Evolutionary conservation across 805 yeast species (phyloP), one percentile per base, ranked within the genome.

Genomic region (Myxozyma nipponensis): DNA sequence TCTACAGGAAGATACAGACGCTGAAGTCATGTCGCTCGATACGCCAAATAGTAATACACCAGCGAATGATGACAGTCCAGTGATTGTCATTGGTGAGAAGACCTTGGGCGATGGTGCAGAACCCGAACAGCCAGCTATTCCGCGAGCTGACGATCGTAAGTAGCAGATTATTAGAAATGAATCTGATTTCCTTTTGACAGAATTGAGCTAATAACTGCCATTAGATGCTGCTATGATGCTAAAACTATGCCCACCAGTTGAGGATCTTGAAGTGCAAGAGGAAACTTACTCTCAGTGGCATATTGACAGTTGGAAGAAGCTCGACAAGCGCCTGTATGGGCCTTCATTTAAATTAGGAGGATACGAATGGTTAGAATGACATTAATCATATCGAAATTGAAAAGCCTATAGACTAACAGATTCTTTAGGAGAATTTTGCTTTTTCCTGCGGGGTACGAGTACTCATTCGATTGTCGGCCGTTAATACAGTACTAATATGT

Each of bases 381-480:
- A 7, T 42, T 9, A 28, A 36, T 6, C 21, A 47, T 15, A 7
- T 10, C 28, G 42, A n/a, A n/a, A n/a, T n/a, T n/a, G n/a, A n/a
- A n/a, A n/a, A n/a, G n/a, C n/a, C n/a, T n/a, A n/a, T n/a, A n/a
- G n/a, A n/a, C n/a, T n/a, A n/a, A n/a, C n/a, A n/a, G n/a, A 30
- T 30, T 13, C 9, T 23, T 24, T 19, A 47, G 49, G 48, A 80
- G 81, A 58, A 64, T 89, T 2, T 70, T 91, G 37, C 65, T 91
- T 32, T 86, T 89, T 64, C 95, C 96, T 0, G 77, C 76, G 43
- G 93, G 95, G 21, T 34, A 41, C 17, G 38, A 30, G n/a, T 26
- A 43, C 21, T 44, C 26, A 23, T 34, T 55, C 1, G 46, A 32
- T 17, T 43, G 30, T 18, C 15, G 6, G 38, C 21, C 21, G 6